These are phyloP conservation scores for Colletotrichum sp. DNA, from an alignment of 2,329 filamentous ascomycete species.

Conservation along the genomic window DNA sequence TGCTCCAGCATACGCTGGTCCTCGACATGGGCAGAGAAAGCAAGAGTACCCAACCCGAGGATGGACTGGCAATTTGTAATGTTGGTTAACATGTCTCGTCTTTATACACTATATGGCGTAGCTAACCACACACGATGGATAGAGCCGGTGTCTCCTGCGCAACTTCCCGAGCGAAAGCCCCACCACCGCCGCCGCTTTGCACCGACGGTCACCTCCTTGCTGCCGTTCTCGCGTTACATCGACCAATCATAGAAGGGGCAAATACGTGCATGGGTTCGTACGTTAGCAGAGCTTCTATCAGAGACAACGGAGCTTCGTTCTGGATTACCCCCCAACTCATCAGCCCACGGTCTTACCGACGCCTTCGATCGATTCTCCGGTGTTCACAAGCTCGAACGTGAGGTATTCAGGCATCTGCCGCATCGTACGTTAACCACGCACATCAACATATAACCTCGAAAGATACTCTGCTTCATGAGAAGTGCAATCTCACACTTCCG, in stretches of 20 bases:
- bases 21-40: background rate
- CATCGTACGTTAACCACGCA: background rate
- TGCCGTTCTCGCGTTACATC: background rate
- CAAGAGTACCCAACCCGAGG: background rate
- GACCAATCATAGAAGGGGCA: background rate
- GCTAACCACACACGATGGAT: background rate
- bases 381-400: background rate
- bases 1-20: background rate
- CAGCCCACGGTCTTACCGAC: background rate
- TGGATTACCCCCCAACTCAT: background rate
- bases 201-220: background rate
- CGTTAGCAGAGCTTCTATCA: background rate
- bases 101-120: rapidly evolving
- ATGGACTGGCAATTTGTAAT: background rate
- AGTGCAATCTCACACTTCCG: background rate
- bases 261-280: background rate
- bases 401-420: background rate
- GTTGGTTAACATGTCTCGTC: background rate
- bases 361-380: background rate
- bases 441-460: background rate
- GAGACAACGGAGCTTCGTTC: background rate
- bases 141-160: background rate
- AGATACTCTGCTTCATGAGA: background rate
- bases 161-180: background rate
- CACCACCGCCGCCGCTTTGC: background rate